Percentiles rank a stretch among this genome's conserved stretches.
Evolutionary conservation across 345 rosid genomes (phyloP).

Genomic region (Jatropha curcas): DNA sequence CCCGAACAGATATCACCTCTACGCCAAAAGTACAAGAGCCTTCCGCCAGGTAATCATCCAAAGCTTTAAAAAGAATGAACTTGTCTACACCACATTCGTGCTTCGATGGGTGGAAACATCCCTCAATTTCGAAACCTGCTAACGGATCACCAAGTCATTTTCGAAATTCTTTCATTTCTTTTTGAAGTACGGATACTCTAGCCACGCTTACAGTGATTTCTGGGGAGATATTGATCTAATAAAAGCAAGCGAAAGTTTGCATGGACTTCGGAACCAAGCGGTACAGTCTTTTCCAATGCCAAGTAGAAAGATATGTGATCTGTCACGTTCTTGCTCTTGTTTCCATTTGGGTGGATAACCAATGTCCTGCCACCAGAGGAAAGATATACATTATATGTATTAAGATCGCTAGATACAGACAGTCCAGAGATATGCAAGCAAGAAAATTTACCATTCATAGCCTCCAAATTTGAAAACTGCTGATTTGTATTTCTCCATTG

Average conservation of each 20-base stretch:
- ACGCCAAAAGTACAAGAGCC: slow-evolving; percentile 45
- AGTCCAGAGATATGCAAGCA: neutral
- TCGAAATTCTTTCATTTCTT: too few relatives aligned
- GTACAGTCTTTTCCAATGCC: slow-evolving; percentile 42
- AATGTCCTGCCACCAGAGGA: slow-evolving; percentile 42
- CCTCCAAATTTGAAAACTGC: slow-evolving; percentile 66
- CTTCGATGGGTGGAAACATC: slow-evolving; percentile 37
- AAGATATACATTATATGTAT: too few relatives aligned
- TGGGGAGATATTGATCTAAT: too few relatives aligned
- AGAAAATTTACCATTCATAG: slow-evolving; percentile 54
- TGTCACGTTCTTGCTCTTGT: slow-evolving; percentile 53
- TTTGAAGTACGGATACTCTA: too few relatives aligned
- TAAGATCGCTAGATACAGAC: too few relatives aligned
- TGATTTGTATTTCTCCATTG: slow-evolving; percentile 60
- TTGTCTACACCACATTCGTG: slow-evolving; percentile 46
- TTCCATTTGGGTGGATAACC: slow-evolving; percentile 64
- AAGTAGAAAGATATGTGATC: slow-evolving; percentile 60
- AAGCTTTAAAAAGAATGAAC: slow-evolving; percentile 22
- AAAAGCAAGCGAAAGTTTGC: slow-evolving; percentile 48
- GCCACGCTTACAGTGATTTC: too few relatives aligned
- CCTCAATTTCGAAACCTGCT: too few relatives aligned
- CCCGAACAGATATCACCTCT: slow-evolving; percentile 46
- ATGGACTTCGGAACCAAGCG: slow-evolving; percentile 40
- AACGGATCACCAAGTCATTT: too few relatives aligned
- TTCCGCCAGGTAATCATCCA: slow-evolving; percentile 42